phyloP scores from a whole-genome alignment of 1,284 basidiomycete genomes.

The Cystobasidium slooffiae region DNA sequence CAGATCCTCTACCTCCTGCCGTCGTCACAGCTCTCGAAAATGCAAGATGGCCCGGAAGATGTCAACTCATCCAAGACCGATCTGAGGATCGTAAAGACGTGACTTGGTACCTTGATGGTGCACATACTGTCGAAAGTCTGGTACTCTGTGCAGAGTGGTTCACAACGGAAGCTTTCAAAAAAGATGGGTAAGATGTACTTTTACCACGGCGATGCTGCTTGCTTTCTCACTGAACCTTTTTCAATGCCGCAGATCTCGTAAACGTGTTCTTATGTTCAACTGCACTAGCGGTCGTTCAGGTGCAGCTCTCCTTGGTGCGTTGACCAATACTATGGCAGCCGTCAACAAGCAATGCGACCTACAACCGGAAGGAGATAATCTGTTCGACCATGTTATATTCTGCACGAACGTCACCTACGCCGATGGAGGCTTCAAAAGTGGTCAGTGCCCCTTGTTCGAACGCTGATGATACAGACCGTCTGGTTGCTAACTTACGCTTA shows the following conservation, averaged over 20 bases:
- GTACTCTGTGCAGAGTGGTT: slow-evolving; percentile 86
- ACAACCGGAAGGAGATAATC: slow-evolving; percentile 48
- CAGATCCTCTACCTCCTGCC: slow-evolving; percentile 60
- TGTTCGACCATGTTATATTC: slow-evolving; percentile 88
- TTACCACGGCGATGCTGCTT: neutral
- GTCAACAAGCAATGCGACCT: slow-evolving; percentile 23
- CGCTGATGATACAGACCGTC: too few relatives aligned
- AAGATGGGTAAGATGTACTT: neutral
- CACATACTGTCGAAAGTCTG: slow-evolving; percentile 91
- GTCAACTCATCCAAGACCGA: slow-evolving; percentile 76
- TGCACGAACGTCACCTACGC: slow-evolving; percentile 95
- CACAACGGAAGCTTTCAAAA: slow-evolving; percentile 46
- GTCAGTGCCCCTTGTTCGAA: slow-evolving; percentile 61
- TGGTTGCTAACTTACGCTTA: slow-evolving; percentile 41
- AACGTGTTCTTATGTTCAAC: slow-evolving; percentile 86
- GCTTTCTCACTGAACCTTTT: neutral
- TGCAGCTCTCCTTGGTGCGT: slow-evolving; percentile 68
- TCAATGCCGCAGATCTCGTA: slow-evolving; percentile 31
- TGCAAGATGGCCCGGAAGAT: slow-evolving; percentile 94
- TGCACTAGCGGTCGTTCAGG: slow-evolving; percentile 90
- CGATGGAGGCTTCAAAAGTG: slow-evolving; percentile 85
- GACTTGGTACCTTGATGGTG: slow-evolving; percentile 93
- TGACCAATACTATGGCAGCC: slow-evolving; percentile 58
- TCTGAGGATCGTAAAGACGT: slow-evolving; percentile 54
- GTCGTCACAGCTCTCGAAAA: slow-evolving; percentile 70